These are phyloP conservation scores for Brettanomyces custersianus DNA, from an alignment of 805 yeast genomes.

Conservation along the genomic window DNA sequence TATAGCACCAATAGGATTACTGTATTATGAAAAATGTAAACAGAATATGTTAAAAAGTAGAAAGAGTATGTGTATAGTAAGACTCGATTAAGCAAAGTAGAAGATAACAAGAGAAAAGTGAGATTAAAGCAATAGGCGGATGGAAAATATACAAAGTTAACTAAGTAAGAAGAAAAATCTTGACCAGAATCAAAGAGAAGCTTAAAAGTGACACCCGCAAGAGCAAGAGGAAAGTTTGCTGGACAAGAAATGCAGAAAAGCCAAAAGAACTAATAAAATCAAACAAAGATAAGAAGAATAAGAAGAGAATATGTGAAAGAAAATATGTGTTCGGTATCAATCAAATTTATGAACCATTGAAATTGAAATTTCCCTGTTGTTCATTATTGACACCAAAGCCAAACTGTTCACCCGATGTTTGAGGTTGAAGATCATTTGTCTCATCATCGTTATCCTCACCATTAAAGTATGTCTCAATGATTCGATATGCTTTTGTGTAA, in stretches of 20 bases:
- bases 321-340: too few relatives aligned
- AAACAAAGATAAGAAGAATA: not conserved
- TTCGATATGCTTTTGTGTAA: constrained; percentile 81
- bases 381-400: constrained; percentile 72
- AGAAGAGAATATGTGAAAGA: not conserved
- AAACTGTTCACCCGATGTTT: constrained; percentile 68
- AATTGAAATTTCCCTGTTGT: constrained; percentile 31
- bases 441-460: constrained; percentile 70
- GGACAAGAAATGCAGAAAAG: too few relatives aligned
- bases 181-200: not conserved
- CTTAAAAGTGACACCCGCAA: not conserved
- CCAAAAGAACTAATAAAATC: not conserved
- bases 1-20: too few relatives aligned
- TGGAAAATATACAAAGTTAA: not conserved
- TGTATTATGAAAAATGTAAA: too few relatives aligned
- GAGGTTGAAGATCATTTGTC: constrained; percentile 63
- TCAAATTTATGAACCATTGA: too few relatives aligned
- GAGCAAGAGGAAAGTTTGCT: not conserved
- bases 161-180: not conserved
- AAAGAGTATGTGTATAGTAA: too few relatives aligned
- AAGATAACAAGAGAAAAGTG: too few relatives aligned
- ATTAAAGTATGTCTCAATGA: constrained; percentile 85
- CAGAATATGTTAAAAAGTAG: too few relatives aligned
- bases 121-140: too few relatives aligned
- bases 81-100: not conserved